Conservation (phyloP, 345 rosid species). For the Kandelia obovata region DNA sequence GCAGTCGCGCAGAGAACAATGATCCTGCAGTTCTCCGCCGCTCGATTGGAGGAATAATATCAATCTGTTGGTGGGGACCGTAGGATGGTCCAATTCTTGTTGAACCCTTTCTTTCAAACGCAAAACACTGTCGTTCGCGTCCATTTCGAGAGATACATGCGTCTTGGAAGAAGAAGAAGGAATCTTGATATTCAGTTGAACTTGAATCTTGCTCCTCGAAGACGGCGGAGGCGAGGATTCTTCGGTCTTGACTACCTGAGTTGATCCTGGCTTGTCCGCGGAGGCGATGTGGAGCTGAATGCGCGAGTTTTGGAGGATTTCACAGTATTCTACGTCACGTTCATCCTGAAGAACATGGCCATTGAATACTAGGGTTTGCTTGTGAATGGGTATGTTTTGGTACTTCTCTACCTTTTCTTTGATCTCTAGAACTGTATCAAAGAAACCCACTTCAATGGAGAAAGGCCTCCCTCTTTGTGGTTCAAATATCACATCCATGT, state of each 20-base stretch:
- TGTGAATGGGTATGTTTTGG: conserved; percentile 48
- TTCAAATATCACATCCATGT: conserved; percentile 69
- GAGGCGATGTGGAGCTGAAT: conserved; percentile 49
- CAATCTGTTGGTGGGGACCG: conserved; percentile 26
- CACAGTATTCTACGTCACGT: conserved; percentile 46
- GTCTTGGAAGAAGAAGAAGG: conserved; percentile 37
- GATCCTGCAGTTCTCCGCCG: conserved; percentile 37
- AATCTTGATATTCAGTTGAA: conserved; percentile 33
- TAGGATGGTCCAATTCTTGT: conserved; percentile 29
- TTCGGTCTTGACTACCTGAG: conserved; percentile 30
- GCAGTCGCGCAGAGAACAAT: conserved; percentile 23
- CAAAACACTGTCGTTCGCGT: conserved; percentile 28
- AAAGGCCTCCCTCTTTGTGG: conserved; percentile 47
- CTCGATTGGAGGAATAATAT: conserved; percentile 20
- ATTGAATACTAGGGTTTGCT: conserved; percentile 64
- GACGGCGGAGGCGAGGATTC: conserved; percentile 8
- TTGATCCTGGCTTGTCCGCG: background rate
- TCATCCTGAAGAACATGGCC: conserved; percentile 63
- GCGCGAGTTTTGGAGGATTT: conserved; percentile 56
- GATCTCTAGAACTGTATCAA: conserved; percentile 69
- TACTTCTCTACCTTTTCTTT: conserved; percentile 68
- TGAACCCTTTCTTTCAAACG: conserved; percentile 43
- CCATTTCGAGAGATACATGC: conserved; percentile 23
- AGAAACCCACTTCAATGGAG: conserved; percentile 73
- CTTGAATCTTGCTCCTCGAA: conserved; percentile 23